phyloP scores from a whole-genome alignment of 805 yeast species.

The Blastobotrys parvus region DNA sequence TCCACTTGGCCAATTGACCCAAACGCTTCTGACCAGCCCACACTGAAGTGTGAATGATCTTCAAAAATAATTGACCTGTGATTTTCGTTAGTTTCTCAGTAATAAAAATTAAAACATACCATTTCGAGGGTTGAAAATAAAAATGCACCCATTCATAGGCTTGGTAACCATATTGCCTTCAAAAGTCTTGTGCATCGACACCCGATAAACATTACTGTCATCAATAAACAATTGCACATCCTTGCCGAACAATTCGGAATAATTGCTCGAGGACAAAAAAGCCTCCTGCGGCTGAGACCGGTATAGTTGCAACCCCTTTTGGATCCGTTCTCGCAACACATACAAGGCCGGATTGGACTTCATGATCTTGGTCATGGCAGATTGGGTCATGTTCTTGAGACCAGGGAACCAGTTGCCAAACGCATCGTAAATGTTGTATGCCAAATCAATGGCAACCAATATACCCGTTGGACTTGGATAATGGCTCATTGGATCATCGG shows the following conservation, averaged over 20 bases:
- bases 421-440: constrained; percentile 92
- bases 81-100: too few relatives aligned
- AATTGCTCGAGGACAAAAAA: constrained; percentile 78
- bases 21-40: constrained; percentile 97
- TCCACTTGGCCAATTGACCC: constrained; percentile 94
- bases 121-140: constrained; percentile 81
- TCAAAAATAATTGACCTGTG: constrained; percentile 69
- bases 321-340: constrained; percentile 84
- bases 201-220: constrained; percentile 91
- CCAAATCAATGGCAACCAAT: constrained; percentile 83
- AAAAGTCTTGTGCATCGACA: constrained; percentile 79
- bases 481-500: constrained; percentile 72
- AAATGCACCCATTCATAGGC: constrained; percentile 88
- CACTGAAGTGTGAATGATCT: constrained; percentile 85
- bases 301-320: constrained; percentile 88
- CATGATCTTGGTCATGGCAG: constrained; percentile 90
- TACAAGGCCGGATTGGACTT: constrained; percentile 88
- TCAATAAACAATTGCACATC: constrained; percentile 84
- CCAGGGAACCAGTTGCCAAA: constrained; percentile 99
- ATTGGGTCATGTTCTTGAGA: constrained; percentile 77
- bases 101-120: too few relatives aligned
- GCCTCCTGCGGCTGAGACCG: constrained; percentile 94
- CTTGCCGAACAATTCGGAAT: constrained; percentile 78
- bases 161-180: constrained; percentile 91
- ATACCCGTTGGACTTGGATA: constrained; percentile 94